Conservation (phyloP, 805 yeast genomes). For the Kodamaea kaohsiungensis region DNA sequence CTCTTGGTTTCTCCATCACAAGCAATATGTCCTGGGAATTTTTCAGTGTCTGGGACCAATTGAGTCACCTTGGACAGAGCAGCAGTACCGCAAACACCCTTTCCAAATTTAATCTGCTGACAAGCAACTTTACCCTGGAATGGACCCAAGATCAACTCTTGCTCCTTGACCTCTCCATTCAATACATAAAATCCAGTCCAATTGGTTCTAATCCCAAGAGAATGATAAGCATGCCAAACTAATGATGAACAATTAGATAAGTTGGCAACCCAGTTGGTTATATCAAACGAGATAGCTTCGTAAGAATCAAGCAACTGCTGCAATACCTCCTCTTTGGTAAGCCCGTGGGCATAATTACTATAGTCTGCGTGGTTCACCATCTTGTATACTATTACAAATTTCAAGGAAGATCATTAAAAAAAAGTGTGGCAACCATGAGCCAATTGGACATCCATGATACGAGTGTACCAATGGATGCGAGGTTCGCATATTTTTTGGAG, state of each 20-base stretch:
- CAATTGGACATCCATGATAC: constrained; percentile 4
- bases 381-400: not conserved
- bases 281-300: constrained; percentile 61
- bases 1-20: constrained; percentile 95
- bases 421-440: not conserved
- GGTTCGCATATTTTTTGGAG: constrained; percentile 8
- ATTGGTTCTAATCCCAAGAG: constrained; percentile 60
- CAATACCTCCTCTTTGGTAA: constrained; percentile 54
- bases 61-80: constrained; percentile 63
- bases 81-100: constrained; percentile 92
- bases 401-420: not conserved
- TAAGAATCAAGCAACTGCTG: constrained; percentile 61
- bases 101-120: constrained; percentile 73
- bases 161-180: constrained; percentile 31
- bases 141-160: constrained; percentile 77
- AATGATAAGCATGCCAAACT: constrained; percentile 83
- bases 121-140: constrained; percentile 98
- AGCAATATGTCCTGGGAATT: constrained; percentile 91
- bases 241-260: constrained; percentile 83
- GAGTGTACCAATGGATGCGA: not conserved
- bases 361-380: constrained; percentile 68
- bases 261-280: constrained; percentile 85
- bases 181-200: constrained; percentile 92
- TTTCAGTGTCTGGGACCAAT: constrained; percentile 72
- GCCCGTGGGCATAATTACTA: constrained; percentile 47